Base-by-base conservation (phyloP, 2,329 filamentous ascomycete species). In the Aspergillus thermomutatus region DNA sequence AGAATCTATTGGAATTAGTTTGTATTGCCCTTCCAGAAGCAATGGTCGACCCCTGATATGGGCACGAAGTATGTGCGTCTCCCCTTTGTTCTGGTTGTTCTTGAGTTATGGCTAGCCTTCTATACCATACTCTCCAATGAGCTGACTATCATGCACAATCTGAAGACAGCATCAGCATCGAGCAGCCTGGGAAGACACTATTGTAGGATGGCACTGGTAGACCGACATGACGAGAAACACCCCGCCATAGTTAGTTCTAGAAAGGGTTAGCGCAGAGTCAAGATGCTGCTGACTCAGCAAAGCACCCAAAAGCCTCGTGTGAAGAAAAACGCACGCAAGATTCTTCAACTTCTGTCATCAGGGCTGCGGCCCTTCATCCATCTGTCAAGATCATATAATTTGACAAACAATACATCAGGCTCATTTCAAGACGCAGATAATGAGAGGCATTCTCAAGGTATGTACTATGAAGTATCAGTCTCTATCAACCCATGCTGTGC, bases 371-470 rank as follows among this genome's bases (percentile, higher is more conserved):
- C 69, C 69, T 64, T 48, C 26, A 46, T 56, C 19, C 41, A 49
- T 54, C 41, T 23, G 31, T 50, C 50, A 55, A 40, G 9, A 54
- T 25, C 47, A 41, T 48, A 19, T 34, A 48, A 37, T 53, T 53
- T 10, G 34, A 45, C 37, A 50, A 50, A 23, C 41, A 55, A 46
- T 53, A 51, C 53, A 54, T 49, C 31, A 26, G 27, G 40, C 40
- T 52, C 47, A 46, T 43, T 37, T 51, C 56, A 53, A 46, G 49
- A 54, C 52, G 31, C 60, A 60, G 65, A 71, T 67, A 58, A 72
- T 72, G 68, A 67, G 59, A 61, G 56, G 49, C 54, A 54, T 52
- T 60, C 66, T 52, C 52, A 68, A 71, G 70, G 70, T 73, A 71
- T 59, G 70, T 60, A 46, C 41, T 6, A 19, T 26, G 6, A 43